These are phyloP conservation scores for Barbarea vulgaris DNA, from an alignment of 345 rosid genomes.

Conservation along the genomic window DNA sequence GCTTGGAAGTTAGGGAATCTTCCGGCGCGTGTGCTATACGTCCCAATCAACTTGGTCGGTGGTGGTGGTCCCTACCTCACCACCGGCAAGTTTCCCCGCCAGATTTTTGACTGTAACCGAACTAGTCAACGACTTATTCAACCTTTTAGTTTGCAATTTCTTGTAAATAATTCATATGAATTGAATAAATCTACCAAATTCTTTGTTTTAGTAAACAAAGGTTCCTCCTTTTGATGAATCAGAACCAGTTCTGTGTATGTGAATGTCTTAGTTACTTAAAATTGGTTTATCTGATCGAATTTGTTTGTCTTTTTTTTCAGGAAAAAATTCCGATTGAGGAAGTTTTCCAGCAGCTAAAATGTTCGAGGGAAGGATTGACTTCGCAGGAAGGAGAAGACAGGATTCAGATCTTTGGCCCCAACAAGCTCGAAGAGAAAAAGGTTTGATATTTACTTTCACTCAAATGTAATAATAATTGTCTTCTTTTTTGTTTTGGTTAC, in stretches of 20 bases:
- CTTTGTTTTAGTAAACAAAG: background rate
- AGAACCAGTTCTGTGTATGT: background rate
- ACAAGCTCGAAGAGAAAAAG: constrained; percentile 95
- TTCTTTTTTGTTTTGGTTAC: background rate
- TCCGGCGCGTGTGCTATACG: constrained; percentile 22
- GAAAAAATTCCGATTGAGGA: constrained; percentile 86
- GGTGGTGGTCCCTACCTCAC: constrained; percentile 26
- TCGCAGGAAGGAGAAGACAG: constrained; percentile 68
- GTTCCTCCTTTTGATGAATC: constrained; percentile 5
- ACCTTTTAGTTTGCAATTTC: background rate
- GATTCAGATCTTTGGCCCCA: constrained; percentile 86
- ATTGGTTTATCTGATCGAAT: background rate
- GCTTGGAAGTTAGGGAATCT: constrained; percentile 25
- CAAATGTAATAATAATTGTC: too few relatives aligned
- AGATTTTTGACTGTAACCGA: background rate
- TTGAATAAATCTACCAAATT: background rate
- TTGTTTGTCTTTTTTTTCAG: constrained; percentile 40
- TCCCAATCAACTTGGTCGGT: constrained; percentile 21
- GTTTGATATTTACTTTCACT: constrained; percentile 28
- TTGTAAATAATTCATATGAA: background rate
- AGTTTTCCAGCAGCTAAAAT: constrained; percentile 93
- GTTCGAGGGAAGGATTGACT: constrained; percentile 65
- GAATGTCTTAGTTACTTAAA: background rate
- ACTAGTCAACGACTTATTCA: constrained; percentile 16
- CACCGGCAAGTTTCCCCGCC: constrained; percentile 10